A percentile compares a stretch with the other conserved stretches of the same genome.
Conservation (phyloP, 1,284 basidiomycete species). For the Malassezia yamatoensis region DNA sequence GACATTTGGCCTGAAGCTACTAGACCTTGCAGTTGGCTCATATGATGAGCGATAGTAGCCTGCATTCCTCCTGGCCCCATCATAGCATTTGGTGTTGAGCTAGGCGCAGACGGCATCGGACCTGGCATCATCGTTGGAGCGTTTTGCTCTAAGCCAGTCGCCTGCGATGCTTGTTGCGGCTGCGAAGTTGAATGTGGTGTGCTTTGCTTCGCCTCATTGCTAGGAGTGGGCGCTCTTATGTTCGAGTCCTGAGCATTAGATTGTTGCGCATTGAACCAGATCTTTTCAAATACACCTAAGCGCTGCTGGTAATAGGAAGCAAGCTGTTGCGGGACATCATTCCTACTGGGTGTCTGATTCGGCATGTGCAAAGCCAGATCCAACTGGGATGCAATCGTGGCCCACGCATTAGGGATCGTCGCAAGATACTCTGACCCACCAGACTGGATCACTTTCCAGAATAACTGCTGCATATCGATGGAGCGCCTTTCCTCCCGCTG, state of each 20-base stretch:
- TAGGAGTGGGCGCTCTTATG: not conserved
- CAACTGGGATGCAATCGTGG: constrained; percentile 31
- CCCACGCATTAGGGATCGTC: constrained; percentile 34
- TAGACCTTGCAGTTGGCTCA: constrained; percentile 31
- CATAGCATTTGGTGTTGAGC: constrained; percentile 21
- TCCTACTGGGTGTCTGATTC: constrained; percentile 23
- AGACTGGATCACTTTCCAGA: constrained; percentile 28
- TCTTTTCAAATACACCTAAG: constrained; percentile 34
- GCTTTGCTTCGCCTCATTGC: not conserved
- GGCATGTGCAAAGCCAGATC: constrained; percentile 31
- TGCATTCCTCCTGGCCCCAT: constrained; percentile 19
- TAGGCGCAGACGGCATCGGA: constrained; percentile 5
- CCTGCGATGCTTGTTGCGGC: not conserved
- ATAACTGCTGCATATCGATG: constrained; percentile 32
- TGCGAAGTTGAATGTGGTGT: not conserved
- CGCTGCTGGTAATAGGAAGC: constrained; percentile 34
- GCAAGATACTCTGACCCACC: constrained; percentile 32
- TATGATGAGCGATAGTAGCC: constrained; percentile 23
- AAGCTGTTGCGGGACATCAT: constrained; percentile 35
- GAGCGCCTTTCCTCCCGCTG: constrained; percentile 30
- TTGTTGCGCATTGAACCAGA: constrained; percentile 27
- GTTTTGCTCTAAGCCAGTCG: not conserved
- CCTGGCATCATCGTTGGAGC: not conserved
- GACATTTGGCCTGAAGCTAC: constrained; percentile 30
- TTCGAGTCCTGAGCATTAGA: constrained; percentile 5